phyloP scores from a whole-genome alignment of 129 eudicot species.

The Deinandra increscens region DNA sequence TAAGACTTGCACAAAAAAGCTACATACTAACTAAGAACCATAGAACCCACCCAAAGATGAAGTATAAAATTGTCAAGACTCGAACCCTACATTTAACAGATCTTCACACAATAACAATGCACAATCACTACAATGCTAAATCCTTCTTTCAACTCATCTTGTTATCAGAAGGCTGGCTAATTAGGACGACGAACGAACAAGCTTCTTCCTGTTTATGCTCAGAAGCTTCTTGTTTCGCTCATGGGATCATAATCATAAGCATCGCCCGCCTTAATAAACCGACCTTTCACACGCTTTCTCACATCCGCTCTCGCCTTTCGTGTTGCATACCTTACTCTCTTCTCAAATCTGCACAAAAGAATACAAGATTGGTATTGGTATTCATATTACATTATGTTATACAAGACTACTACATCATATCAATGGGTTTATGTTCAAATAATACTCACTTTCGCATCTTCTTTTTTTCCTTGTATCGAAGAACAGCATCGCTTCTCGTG shows the following conservation, averaged over 20 bases:
- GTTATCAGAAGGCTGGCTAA: too few relatives aligned
- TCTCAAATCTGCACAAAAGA: constrained; percentile 52
- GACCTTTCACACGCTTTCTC: constrained; percentile 71
- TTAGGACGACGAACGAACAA: too few relatives aligned
- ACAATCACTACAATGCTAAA: background rate
- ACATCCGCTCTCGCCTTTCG: constrained; percentile 86
- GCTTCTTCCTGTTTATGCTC: background rate
- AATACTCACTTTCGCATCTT: constrained; percentile 65
- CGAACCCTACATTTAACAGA: constrained; percentile 18
- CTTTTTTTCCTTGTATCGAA: constrained; percentile 86
- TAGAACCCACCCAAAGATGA: constrained; percentile 17
- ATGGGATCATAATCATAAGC: constrained; percentile 74
- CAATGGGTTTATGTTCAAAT: background rate
- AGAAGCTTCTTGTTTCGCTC: constrained; percentile 52
- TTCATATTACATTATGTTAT: background rate
- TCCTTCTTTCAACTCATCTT: too few relatives aligned
- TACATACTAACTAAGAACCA: constrained; percentile 22
- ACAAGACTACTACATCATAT: background rate
- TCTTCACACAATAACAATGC: constrained; percentile 12
- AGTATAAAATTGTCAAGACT: constrained; percentile 20
- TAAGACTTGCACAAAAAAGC: constrained; percentile 12
- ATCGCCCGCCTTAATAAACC: constrained; percentile 41
- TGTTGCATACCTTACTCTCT: constrained; percentile 69
- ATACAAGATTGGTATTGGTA: background rate
- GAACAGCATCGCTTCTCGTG: constrained; percentile 66